phyloP scores from a whole-genome alignment of 345 rosid species.

The Eucalyptus cloeziana region DNA sequence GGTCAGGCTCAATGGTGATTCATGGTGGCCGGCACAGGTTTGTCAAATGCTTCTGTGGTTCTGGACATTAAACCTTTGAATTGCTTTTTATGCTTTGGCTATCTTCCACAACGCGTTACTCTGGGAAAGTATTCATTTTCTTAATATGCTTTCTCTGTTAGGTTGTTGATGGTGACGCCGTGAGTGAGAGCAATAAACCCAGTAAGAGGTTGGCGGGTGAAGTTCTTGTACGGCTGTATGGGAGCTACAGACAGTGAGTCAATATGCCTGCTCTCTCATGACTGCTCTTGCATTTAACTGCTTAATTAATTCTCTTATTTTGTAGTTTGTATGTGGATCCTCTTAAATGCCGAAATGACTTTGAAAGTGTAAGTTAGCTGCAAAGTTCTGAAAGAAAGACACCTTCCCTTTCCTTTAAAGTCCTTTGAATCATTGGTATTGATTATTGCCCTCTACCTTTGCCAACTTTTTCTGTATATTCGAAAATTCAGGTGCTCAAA shows the following conservation, averaged over 20 bases:
- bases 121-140: background rate
- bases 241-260: conserved; percentile 39
- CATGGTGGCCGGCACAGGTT: conserved; percentile 67
- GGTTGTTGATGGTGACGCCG: conserved; percentile 28
- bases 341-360: conserved; percentile 14
- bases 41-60: background rate
- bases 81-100: background rate
- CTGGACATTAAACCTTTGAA: background rate
- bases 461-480: background rate
- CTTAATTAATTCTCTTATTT: background rate
- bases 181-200: conserved; percentile 15
- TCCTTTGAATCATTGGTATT: background rate
- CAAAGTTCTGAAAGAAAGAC: background rate
- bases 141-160: background rate
- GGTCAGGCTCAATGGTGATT: conserved; percentile 17
- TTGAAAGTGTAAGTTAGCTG: conserved; percentile 21
- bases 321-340: conserved; percentile 37
- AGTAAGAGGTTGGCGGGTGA: conserved; percentile 1
- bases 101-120: background rate
- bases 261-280: background rate
- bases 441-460: background rate
- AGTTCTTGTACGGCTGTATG: conserved; percentile 39
- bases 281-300: background rate
- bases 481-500: conserved; percentile 17
- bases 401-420: background rate